Evolutionary conservation across 1,284 basidiomycete species (phyloP), one percentile per base, ranked within the genome.

Genomic region (Ganoderma resinaceum): DNA sequence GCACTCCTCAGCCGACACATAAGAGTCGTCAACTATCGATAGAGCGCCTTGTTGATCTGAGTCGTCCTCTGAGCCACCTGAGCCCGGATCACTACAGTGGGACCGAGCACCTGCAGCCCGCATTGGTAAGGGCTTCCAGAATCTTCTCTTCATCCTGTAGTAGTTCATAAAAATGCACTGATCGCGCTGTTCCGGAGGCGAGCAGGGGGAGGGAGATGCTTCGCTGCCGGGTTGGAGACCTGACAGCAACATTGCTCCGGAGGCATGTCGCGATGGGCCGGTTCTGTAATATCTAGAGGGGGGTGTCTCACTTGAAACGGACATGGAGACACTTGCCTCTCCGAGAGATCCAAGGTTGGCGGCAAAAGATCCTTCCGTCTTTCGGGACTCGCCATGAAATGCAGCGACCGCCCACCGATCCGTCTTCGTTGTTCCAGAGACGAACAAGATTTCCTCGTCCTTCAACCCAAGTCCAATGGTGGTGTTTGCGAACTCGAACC

Each of bases 341-440:
- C 42, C 67, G 38, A 66, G 29, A 12, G 63, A 53, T 26, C 59
- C 57, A 31, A 71, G 38, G 53, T 71, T 65, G 42, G 65, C 67
- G 31, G 62, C 52, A 42, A 71, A 33, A 29, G 43, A 62, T 23
- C 66, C 70, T 18, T 67, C 31, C 14, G 49, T 58, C 23, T 58
- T 43, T 40, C 58, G 40, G 49, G 62, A 65, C 12, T 60, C 38
- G 37, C 66, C 63, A 3, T 35, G 49, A 52, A 70, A 70, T 23
- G 69, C 69, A 1, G 69, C 63, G 20, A 67, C 66, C 18, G 63
- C 57, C 63, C 63, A 65, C 20, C n/a, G 60, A 26, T 14, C 55
- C 18, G 75, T 74, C 65, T 74, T 75, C 5, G 73, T 73, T 42
- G 66, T 71, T 1, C 76, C 76, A 33, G 69, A 71, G 46, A 76